Evolutionary conservation across 305 asterid genomes (phyloP).

Genomic region (Striga hermonthica): DNA sequence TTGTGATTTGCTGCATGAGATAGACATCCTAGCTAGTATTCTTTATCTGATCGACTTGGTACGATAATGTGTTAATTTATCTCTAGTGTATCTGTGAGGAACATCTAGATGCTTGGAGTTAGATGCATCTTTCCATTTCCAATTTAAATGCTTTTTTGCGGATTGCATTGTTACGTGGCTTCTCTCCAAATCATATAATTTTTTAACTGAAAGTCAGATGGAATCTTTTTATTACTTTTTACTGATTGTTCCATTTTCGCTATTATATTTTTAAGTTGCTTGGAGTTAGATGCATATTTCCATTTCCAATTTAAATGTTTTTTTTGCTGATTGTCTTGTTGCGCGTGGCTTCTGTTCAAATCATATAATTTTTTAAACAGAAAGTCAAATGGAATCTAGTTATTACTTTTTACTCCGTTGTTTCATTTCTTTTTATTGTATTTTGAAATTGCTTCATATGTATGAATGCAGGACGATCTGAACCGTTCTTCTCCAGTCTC

Average conservation of each 20-base stretch:
- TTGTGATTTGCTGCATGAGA: neutral
- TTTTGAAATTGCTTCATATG: slow-evolving; percentile 8
- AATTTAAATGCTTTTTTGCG: neutral
- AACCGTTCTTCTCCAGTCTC: slow-evolving; percentile 63
- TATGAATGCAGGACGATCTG: slow-evolving; percentile 67
- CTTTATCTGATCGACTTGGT: slow-evolving; percentile 1
- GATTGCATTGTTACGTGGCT: too few relatives aligned
- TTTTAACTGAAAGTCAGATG: too few relatives aligned
- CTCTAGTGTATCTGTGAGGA: slow-evolving; percentile 13
- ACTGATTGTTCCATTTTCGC: too few relatives aligned
- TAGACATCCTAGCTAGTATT: neutral
- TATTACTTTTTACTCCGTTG: slow-evolving; percentile 1
- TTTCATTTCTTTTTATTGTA: neutral
- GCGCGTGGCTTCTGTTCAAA: too few relatives aligned
- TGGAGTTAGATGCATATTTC: neutral
- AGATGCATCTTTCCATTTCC: neutral
- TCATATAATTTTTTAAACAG: too few relatives aligned
- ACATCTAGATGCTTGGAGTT: neutral
- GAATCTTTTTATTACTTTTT: too few relatives aligned
- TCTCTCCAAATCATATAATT: too few relatives aligned
- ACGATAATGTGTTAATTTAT: neutral
- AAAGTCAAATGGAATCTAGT: too few relatives aligned
- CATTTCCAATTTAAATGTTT: neutral
- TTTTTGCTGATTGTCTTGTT: neutral
- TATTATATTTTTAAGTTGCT: too few relatives aligned